Conservation (phyloP, 2,329 filamentous ascomycete genomes). For the Clarireedia monteithiana region DNA sequence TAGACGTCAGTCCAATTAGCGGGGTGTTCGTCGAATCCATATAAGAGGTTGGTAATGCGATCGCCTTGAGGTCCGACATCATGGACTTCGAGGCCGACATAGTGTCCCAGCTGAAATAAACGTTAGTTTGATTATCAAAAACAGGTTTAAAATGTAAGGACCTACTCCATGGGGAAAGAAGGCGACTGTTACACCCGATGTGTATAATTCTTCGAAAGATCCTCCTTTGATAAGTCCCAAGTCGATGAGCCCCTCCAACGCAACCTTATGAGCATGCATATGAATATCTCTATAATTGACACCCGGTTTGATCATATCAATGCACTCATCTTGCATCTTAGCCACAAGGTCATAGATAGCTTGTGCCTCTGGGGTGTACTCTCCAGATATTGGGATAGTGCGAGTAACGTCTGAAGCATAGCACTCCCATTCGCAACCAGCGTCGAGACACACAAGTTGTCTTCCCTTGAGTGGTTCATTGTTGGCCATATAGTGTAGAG, state of each 20-base stretch:
- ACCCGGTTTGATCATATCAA: constrained; percentile 60
- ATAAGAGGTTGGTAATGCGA: constrained; percentile 28
- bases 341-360: constrained; percentile 72
- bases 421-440: constrained; percentile 74
- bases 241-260: constrained; percentile 59
- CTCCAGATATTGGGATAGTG: constrained; percentile 70
- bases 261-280: constrained; percentile 62
- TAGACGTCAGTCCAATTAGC: constrained; percentile 13
- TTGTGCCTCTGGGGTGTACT: constrained; percentile 60
- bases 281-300: constrained; percentile 66
- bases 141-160: neutral
- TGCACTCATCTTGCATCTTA: constrained; percentile 72
- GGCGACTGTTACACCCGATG: constrained; percentile 45
- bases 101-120: constrained; percentile 32
- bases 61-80: constrained; percentile 40
- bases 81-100: constrained; percentile 58
- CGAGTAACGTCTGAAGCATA: constrained; percentile 90
- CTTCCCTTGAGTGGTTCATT: constrained; percentile 61
- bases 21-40: constrained; percentile 1
- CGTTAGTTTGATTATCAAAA: neutral
- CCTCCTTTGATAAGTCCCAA: constrained; percentile 66
- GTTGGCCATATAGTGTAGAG: constrained; percentile 81
- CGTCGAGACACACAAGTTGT: constrained; percentile 76
- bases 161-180: constrained; percentile 56
- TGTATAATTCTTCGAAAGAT: constrained; percentile 43